Evolutionary conservation across 2,329 filamentous ascomycete species (phyloP), one percentile per base, ranked within the genome.

Genomic region (Hypoxylon sp.): DNA sequence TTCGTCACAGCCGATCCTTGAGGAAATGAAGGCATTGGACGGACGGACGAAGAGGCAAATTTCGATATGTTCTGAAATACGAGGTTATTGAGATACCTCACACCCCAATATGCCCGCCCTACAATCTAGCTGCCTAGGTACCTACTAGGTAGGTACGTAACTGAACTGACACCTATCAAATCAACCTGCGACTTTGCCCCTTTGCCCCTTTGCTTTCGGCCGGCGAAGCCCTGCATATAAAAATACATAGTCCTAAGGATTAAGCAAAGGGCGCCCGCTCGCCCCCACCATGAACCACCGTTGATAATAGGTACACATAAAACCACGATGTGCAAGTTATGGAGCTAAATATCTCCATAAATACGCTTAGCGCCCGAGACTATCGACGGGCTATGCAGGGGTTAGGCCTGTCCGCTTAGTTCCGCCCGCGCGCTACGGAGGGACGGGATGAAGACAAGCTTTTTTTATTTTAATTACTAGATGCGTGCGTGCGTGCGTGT

Each of bases 301-400:
- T 35, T 47, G 11, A 56, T 8, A 42, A 47, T 56, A 44, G 29
- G 5, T 54, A 21, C 51, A 54, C n/a, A n/a, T n/a, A n/a, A n/a
- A n/a, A n/a, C n/a, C n/a, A n/a, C 39, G 17, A 32, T 54, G 21
- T 42, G 51, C 32, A 10, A 39, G 32, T 27, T 42, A 37, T 21
- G 32, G 54, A 47, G 42, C 47, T 47, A 47, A 32, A 53, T 50
- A 31, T 31, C 24, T 15, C 27, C 24, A 39, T 53, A 39, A 24
- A 47, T 57, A 51, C 55, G 27, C 42, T 62, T 67, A 63, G 61
- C 65, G 61, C 56, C 65, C 51, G 53, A 60, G 57, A 68, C 65
- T 70, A 70, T 70, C 61, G 64, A 67, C 64, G 64, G 57, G 46
- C 21, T 11, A 21, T 53, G 50, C 64, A 67, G 64, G 67, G 67